These are phyloP conservation scores for Sporothrix euskadiensis DNA, from an alignment of 2,329 filamentous ascomycete species.

Conservation along the genomic window DNA sequence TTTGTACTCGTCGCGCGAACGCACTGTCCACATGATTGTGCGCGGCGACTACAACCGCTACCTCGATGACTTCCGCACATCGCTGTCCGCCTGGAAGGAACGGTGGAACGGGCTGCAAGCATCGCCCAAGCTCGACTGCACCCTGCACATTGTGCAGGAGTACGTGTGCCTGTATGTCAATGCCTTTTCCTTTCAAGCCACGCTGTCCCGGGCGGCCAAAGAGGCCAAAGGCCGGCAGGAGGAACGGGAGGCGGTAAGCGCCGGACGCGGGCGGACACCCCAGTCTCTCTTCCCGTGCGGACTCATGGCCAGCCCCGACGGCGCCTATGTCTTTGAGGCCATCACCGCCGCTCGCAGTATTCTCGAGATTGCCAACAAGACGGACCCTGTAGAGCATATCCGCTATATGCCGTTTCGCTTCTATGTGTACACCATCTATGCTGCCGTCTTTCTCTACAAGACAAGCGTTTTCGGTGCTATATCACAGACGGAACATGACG, in stretches of 20 bases:
- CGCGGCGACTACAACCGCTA: conserved; percentile 17
- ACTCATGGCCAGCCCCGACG: conserved; percentile 15
- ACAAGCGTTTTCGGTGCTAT: conserved; percentile 3
- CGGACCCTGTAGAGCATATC: neutral
- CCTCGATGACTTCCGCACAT: neutral
- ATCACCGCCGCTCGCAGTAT: neutral
- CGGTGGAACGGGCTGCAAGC: conserved; percentile 3
- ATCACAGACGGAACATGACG: neutral
- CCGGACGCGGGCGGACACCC: neutral
- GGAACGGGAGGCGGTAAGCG: neutral
- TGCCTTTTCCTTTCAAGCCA: conserved; percentile 20
- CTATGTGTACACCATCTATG: conserved; percentile 18
- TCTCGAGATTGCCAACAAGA: neutral
- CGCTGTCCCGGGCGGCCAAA: neutral
- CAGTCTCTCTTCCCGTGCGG: neutral
- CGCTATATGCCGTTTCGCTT: conserved; percentile 15
- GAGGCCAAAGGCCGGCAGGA: neutral
- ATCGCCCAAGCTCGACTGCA: conserved; percentile 7
- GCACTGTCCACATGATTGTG: conserved; percentile 12
- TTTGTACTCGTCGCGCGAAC: conserved; percentile 9
- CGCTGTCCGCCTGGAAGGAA: conserved; percentile 14
- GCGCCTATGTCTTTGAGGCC: neutral
- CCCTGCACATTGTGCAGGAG: conserved; percentile 6
- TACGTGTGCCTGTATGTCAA: conserved; percentile 16
- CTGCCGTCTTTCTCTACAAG: conserved; percentile 21